Evolutionary conservation across 1,139 yeast genomes (phyloP).

Genomic region (Waltiozyma sp.): DNA sequence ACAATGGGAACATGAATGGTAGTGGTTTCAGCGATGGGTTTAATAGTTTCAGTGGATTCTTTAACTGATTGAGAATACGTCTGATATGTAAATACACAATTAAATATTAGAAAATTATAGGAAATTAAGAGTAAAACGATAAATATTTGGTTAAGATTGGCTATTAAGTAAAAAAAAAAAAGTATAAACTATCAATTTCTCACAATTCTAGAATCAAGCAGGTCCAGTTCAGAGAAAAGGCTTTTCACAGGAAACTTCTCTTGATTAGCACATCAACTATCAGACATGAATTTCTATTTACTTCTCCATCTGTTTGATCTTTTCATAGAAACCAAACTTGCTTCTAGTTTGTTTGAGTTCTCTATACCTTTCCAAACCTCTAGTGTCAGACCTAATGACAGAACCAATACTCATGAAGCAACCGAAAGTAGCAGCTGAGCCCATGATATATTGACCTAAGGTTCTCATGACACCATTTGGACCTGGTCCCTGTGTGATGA

Average conservation of each 20-base stretch:
- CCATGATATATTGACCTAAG: conserved; percentile 90
- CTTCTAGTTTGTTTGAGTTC: background rate
- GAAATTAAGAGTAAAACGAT: too few relatives aligned
- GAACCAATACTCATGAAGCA: conserved; percentile 93
- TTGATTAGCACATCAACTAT: too few relatives aligned
- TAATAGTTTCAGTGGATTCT: background rate
- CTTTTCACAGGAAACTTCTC: too few relatives aligned
- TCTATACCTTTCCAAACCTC: background rate
- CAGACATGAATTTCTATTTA: background rate
- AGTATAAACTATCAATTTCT: too few relatives aligned
- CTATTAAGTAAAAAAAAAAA: too few relatives aligned
- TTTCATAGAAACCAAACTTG: background rate
- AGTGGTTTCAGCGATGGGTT: background rate
- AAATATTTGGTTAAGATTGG: too few relatives aligned
- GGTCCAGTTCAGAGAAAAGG: too few relatives aligned
- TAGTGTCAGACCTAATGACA: conserved; percentile 69
- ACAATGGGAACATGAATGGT: too few relatives aligned
- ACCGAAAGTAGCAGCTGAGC: conserved; percentile 95
- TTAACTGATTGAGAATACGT: too few relatives aligned
- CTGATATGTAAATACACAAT: too few relatives aligned
- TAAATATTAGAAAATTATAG: too few relatives aligned
- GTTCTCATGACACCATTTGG: conserved; percentile 97
- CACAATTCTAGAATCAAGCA: too few relatives aligned
- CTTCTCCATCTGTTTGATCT: background rate
- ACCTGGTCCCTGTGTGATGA: conserved; percentile 92